Evolutionary conservation across 257 asterid species (phyloP).

Genomic region (Gentiana macrophylla): DNA sequence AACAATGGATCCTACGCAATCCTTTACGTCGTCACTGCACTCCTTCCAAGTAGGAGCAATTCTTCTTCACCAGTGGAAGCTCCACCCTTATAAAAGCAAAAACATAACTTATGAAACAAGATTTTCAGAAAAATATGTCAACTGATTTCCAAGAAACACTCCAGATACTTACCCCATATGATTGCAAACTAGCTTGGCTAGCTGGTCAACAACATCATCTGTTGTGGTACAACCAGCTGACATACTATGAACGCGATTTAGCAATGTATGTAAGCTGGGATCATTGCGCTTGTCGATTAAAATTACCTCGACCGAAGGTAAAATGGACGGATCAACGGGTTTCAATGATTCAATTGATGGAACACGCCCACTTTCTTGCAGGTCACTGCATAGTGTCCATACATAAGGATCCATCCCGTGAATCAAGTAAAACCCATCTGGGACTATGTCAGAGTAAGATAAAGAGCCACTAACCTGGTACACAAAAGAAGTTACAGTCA

Average conservation of each 20-base stretch:
- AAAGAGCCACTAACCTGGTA: slow-evolving; percentile 83
- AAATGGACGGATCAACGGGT: slow-evolving; percentile 47
- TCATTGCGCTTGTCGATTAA: slow-evolving; percentile 59
- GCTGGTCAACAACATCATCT: slow-evolving; percentile 78
- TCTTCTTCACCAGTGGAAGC: slow-evolving; percentile 58
- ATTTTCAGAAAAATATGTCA: background rate
- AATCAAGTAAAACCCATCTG: slow-evolving; percentile 76
- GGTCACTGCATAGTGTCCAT: slow-evolving; percentile 80
- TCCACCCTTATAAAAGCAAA: slow-evolving; percentile 49
- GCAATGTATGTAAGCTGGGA: slow-evolving; percentile 77
- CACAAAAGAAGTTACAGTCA: slow-evolving; percentile 8
- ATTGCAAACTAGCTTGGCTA: slow-evolving; percentile 84
- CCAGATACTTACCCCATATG: slow-evolving; percentile 77
- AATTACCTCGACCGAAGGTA: slow-evolving; percentile 67
- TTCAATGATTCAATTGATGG: slow-evolving; percentile 80
- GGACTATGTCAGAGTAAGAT: slow-evolving; percentile 72
- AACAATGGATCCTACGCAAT: slow-evolving; percentile 71
- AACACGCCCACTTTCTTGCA: slow-evolving; percentile 78
- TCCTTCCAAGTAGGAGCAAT: slow-evolving; percentile 62
- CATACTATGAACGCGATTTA: slow-evolving; percentile 43
- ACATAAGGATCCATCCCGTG: slow-evolving; percentile 95
- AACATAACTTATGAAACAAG: slow-evolving; percentile 20
- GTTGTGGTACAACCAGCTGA: slow-evolving; percentile 52
- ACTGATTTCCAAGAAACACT: slow-evolving; percentile 11
- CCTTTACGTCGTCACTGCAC: slow-evolving; percentile 68